Evolutionary conservation across 2,329 filamentous ascomycete species (phyloP).

Genomic region (Penicillium sp.): DNA sequence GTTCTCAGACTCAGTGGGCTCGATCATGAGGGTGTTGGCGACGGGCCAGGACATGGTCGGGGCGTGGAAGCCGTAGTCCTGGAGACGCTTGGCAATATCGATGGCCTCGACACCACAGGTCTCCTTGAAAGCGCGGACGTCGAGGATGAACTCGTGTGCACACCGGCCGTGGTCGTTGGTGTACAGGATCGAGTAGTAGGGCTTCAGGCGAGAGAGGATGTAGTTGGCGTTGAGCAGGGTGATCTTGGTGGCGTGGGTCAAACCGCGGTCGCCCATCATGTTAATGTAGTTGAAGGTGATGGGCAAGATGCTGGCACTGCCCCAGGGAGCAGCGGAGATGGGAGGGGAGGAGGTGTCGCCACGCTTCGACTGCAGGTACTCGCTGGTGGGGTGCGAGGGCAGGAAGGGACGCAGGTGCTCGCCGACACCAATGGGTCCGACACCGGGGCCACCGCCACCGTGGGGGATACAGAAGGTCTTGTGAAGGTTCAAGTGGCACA

Average conservation of each 20-base stretch:
- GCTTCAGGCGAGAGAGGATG: constrained; percentile 80
- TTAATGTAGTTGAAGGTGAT: constrained; percentile 96
- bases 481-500: constrained; percentile 95
- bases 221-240: constrained; percentile 97
- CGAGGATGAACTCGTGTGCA: constrained; percentile 96
- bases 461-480: constrained; percentile 99
- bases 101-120: constrained; percentile 82
- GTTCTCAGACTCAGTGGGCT: constrained; percentile 91
- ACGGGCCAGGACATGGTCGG: constrained; percentile 98
- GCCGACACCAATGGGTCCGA: constrained; percentile 91
- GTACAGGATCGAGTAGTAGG: constrained; percentile 89
- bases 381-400: constrained; percentile 65
- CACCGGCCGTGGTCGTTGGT: constrained; percentile 84
- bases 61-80: constrained; percentile 96
- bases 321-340: constrained; percentile 78
- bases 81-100: constrained; percentile 91
- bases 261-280: constrained; percentile 80
- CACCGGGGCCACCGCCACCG: constrained; percentile 87
- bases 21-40: constrained; percentile 94
- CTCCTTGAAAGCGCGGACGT: constrained; percentile 80
- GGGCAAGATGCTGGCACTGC: constrained; percentile 85
- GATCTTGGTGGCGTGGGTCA: constrained; percentile 86
- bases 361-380: constrained; percentile 43
- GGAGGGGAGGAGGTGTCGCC: constrained; percentile 55
- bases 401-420: constrained; percentile 73